These are phyloP conservation scores for Oldenlandia corymbosa DNA, from an alignment of 257 asterid genomes.

Conservation along the genomic window DNA sequence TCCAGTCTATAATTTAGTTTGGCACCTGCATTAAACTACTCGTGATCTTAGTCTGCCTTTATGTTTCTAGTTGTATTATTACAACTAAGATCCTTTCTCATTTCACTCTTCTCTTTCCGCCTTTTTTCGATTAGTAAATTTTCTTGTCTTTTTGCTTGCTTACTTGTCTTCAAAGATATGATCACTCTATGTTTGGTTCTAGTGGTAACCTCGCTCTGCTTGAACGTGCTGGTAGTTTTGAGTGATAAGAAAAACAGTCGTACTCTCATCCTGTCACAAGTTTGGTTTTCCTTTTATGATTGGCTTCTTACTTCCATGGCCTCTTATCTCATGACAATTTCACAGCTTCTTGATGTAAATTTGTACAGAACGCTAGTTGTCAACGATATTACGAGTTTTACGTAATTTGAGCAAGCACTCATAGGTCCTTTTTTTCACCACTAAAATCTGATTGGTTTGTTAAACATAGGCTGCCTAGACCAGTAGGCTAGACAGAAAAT, in stretches of 20 bases:
- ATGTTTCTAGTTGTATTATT: background rate
- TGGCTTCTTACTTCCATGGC: background rate
- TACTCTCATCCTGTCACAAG: background rate
- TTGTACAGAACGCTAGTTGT: background rate
- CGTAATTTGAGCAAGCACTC: background rate
- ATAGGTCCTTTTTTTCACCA: background rate
- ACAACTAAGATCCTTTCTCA: background rate
- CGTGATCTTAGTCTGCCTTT: background rate
- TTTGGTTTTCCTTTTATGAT: background rate
- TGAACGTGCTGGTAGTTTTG: conserved; percentile 1
- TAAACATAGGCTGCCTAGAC: background rate
- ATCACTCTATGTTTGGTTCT: background rate
- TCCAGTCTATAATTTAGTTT: background rate
- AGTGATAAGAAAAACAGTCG: background rate
- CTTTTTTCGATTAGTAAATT: too few relatives aligned
- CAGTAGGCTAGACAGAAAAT: background rate
- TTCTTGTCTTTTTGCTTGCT: too few relatives aligned
- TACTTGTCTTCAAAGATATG: background rate
- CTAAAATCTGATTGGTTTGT: background rate
- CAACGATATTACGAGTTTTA: background rate
- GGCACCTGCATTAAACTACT: background rate
- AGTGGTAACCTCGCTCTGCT: background rate
- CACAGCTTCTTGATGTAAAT: background rate
- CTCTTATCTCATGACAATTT: background rate
- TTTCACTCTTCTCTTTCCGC: background rate